Percentiles rank a stretch among this genome's conserved stretches.
phyloP scores from a whole-genome alignment of 169 alveolate species.

The Plasmodium inui region DNA sequence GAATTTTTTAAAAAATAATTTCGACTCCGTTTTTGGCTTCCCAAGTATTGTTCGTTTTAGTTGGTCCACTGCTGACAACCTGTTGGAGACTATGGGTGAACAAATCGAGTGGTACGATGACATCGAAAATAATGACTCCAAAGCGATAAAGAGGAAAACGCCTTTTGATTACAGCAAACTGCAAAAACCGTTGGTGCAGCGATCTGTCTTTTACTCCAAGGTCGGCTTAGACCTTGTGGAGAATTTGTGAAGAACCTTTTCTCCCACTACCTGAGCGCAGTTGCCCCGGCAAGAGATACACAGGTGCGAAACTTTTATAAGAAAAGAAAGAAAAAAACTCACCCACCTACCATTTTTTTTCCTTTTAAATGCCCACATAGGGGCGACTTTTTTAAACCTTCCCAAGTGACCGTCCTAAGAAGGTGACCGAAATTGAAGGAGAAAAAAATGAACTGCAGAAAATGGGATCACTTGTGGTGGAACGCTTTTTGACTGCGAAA shows the following conservation, averaged over 20 bases:
- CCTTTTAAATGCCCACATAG: not conserved
- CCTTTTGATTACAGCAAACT: constrained; percentile 70
- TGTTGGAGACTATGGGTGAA: constrained; percentile 84
- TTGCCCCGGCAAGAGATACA: not conserved
- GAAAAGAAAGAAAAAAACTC: not conserved
- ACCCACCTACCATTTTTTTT: not conserved
- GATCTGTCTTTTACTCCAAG: constrained; percentile 54
- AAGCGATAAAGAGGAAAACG: constrained; percentile 63
- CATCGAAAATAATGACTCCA: constrained; percentile 64
- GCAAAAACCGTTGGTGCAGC: constrained; percentile 35
- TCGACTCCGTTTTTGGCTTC: constrained; percentile 95
- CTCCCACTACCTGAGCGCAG: not conserved
- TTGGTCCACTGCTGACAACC: constrained; percentile 90
- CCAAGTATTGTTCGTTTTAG: constrained; percentile 91
- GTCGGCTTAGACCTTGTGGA: constrained; percentile 63
- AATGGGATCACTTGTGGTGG: not conserved
- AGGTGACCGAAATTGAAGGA: not conserved
- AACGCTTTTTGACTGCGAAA: not conserved
- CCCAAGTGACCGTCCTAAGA: not conserved
- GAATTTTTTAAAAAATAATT: constrained; percentile 89
- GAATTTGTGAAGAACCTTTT: constrained; percentile 8
- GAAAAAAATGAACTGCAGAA: not conserved
- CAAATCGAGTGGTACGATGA: constrained; percentile 88
- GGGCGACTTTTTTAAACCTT: not conserved
- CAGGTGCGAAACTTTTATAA: not conserved